Evolutionary conservation across 306 rosid genomes (phyloP), one percentile per base, ranked within the genome.

Genomic region (Inga laurina): DNA sequence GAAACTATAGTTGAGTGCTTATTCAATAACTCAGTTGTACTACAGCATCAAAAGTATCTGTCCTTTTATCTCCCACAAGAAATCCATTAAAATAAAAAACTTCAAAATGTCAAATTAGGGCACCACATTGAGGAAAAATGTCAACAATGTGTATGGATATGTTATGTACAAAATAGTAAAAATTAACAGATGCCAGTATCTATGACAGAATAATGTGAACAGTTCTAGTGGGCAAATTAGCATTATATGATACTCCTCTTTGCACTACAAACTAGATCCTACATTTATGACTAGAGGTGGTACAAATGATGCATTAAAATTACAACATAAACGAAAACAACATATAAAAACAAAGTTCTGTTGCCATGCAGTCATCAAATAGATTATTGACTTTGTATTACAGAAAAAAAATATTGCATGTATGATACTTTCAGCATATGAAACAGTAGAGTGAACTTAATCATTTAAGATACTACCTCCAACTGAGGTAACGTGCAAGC

Each of bases 401-500:
- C 41, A 30, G 70, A 13, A 13, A 64, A 64, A 39, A 30, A 30
- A 30, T 27, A 64, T 64, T 30, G 41, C 70, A 64, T 12, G 39
- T 27, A 30, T 62, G 37, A 62, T 32, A 30, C 41, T 64, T 64
- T 30, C 70, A 64, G 21, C 70, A 13, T 5, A 30, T 64, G 41
- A 12, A 11, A 62, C 8, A 0, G 46, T 22, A 66, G 54, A 79
- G 51, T 67, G 44, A 88, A 71, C 64, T 44, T 30, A 80, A 74
- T 11, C 43, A 30, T 77, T 35, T 48, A 46, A 73, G 32, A 54
- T 61, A 62, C 74, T 92, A 96, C 99, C 99, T 96, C 98, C 62
- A 96, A 86, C 79, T 93, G 99, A 19, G 99, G 98, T 78, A 93
- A 91, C 79, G 98, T 96, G 87, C 97, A 93, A 81, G 99, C 96